Base-by-base conservation (phyloP, 352 stramenopile species). In the Phytophthora idaei region DNA sequence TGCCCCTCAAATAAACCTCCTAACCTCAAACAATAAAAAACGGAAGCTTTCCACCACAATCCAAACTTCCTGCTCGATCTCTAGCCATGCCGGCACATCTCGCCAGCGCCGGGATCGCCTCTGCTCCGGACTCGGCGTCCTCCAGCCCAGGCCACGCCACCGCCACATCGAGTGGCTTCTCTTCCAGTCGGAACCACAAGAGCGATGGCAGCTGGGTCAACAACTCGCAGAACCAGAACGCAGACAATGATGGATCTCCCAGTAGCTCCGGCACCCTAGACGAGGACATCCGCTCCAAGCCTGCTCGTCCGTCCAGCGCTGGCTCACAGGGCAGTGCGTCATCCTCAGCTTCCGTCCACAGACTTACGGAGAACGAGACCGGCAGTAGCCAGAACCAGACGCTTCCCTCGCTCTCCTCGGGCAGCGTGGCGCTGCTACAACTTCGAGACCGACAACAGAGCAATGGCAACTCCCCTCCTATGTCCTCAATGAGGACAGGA, bases 321-420 rank as follows among this genome's bases (percentile, higher is more conserved):
- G 48, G 29, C 1, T 68, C 48, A 5, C 68, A 76, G 9, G 17
- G 25, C 39, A 55, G 49, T 47, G 15, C 31, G 7, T 51, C 36
- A 12, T 56, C 66, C 7, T 21, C 17, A 11, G 28, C 28, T 5
- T 31, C 31, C 9, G 28, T 5, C 14, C 27, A 36, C 39, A 65
- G 67, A 37, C 51, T 62, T 10, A 32, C 28, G 34, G 64, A 61
- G 12, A 57, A 53, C 25, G 15, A 52, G n/a, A 27, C 29, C 11
- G 17, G 2, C 7, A 14, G 25, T 1, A 32, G 2, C 4, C 25
- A 29, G 34, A 66, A 21, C 7, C 57, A 57, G 57, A 62, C 74
- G 34, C 59, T 89, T 25, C 74, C 77, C 1, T 78, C 81, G 42
- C 67, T 90, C 14, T 87, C 81, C 5, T 83, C 77, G 0, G 69